Conservation (phyloP, 345 rosid genomes). For the Sonneratia caseolaris region DNA sequence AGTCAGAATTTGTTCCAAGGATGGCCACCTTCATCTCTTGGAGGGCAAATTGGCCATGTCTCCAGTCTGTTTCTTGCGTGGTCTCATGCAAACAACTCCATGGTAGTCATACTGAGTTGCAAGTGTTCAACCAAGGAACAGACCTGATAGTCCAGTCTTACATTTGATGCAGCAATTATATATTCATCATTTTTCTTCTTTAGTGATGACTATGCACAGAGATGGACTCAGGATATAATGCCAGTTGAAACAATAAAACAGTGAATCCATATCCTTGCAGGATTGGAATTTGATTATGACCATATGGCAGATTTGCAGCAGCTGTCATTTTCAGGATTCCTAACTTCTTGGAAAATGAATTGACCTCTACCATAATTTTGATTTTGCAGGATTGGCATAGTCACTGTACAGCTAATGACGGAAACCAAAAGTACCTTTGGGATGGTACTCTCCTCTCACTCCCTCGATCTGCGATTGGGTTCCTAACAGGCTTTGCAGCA, state of each 20-base stretch:
- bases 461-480: conserved; percentile 59
- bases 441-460: conserved; percentile 36
- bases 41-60: not conserved
- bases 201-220: no score
- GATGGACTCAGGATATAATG: no score
- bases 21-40: not conserved
- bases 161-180: no score
- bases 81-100: no score
- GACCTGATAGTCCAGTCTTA: no score
- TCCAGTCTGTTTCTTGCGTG: not conserved
- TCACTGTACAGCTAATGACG: conserved; percentile 15
- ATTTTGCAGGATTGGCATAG: conserved; percentile 35
- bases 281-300: no score
- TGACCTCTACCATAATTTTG: not conserved
- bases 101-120: no score
- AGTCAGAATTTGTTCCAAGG: not conserved
- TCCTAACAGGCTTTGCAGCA: conserved; percentile 44
- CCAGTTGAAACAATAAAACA: no score
- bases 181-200: no score
- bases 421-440: conserved; percentile 17
- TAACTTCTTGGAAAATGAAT: not conserved
- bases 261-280: no score
- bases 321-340: not conserved
- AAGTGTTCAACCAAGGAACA: no score
- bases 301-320: no score